A percentile compares a stretch with the other conserved stretches of the same genome.
Evolutionary conservation across 148 eudicot genomes (phyloP).

Genomic region (Rhododendron ovatum): DNA sequence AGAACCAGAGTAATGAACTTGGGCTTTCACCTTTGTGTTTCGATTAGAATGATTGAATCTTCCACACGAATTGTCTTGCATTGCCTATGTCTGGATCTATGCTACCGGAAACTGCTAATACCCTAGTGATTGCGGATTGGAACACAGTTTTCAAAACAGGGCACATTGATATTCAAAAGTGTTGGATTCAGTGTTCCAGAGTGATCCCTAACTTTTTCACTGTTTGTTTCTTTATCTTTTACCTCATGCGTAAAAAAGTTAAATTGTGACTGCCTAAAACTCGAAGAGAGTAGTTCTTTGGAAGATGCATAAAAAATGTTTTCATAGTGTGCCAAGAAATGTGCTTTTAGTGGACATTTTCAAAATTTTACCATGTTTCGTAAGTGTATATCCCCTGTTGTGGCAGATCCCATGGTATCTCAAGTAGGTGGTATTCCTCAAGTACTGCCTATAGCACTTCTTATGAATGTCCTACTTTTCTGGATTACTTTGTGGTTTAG

Average conservation of each 20-base stretch:
- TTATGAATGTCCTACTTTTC: not conserved
- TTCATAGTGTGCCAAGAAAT: not conserved
- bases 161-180: not conserved
- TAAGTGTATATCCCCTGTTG: not conserved
- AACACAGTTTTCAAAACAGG: not conserved
- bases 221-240: not conserved
- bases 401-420: not conserved
- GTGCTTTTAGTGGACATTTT: not conserved
- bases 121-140: not conserved
- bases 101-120: not conserved
- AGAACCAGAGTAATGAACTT: not conserved
- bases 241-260: not conserved
- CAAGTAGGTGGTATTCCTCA: not conserved
- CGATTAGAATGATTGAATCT: not conserved
- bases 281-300: not conserved
- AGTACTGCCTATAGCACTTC: not conserved
- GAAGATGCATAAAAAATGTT: not conserved
- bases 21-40: not conserved
- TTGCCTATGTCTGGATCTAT: not conserved
- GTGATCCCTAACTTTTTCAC: not conserved
- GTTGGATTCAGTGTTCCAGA: not conserved
- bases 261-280: not conserved
- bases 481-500: not conserved
- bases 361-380: not conserved
- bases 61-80: not conserved